Conservation (phyloP, 495 filamentous ascomycete species). For the Paragyromitra xinjiangensis region DNA sequence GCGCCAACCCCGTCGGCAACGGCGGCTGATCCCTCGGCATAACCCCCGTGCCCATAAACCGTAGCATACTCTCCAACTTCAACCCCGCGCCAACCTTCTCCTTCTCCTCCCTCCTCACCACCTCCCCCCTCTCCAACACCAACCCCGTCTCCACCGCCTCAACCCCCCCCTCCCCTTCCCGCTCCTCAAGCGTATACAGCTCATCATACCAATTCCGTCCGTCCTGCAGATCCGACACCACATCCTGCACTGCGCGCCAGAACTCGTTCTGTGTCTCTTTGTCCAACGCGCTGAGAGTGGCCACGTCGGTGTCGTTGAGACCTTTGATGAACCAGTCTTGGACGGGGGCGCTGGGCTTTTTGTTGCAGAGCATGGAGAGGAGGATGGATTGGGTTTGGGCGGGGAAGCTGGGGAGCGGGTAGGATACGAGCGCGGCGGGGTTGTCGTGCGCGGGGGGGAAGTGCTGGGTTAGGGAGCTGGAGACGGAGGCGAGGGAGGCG, state of each 20-base stretch:
- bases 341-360: slow-evolving; percentile 69
- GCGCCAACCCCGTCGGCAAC: slow-evolving; percentile 44
- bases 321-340: slow-evolving; percentile 70
- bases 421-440: slow-evolving; percentile 64
- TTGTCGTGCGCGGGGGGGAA: slow-evolving; percentile 61
- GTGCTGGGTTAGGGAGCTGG: slow-evolving; percentile 65
- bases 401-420: slow-evolving; percentile 71
- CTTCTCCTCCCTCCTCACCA: slow-evolving; percentile 58
- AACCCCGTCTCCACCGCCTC: slow-evolving; percentile 45
- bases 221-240: slow-evolving; percentile 62
- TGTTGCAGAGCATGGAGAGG: slow-evolving; percentile 68
- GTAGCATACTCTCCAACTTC: slow-evolving; percentile 60
- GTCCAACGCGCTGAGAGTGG: not conserved
- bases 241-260: slow-evolving; percentile 45
- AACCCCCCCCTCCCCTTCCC: slow-evolving; percentile 34
- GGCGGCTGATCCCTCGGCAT: slow-evolving; percentile 48
- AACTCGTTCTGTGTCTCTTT: slow-evolving; percentile 43
- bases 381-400: slow-evolving; percentile 64
- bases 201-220: slow-evolving; percentile 60
- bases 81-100: slow-evolving; percentile 59
- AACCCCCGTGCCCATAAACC: slow-evolving; percentile 60
- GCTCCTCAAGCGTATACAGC: slow-evolving; percentile 58
- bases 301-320: slow-evolving; percentile 44
- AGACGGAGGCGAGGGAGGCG: slow-evolving; percentile 67
- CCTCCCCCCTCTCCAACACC: slow-evolving; percentile 55